Conservation (phyloP, 306 rosid genomes). For the Sechiopsis laciniata region DNA sequence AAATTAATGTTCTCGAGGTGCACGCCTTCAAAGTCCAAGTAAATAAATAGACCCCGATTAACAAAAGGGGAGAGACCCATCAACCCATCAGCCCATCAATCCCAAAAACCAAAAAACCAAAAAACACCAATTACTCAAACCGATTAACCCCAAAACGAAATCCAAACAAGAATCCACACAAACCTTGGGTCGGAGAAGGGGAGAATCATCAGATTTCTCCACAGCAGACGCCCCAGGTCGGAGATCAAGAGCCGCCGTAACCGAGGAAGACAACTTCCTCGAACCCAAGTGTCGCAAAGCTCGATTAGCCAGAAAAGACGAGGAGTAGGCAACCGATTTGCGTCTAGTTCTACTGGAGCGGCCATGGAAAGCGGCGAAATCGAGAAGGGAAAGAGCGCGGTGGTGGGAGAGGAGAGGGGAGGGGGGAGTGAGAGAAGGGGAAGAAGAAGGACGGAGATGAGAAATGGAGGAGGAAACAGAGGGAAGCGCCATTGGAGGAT, state of each 20-base stretch:
- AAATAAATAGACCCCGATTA: too few relatives aligned
- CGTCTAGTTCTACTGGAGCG: constrained; percentile 42
- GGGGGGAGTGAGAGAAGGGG: constrained; percentile 26
- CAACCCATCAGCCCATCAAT: too few relatives aligned
- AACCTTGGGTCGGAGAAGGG: constrained; percentile 49
- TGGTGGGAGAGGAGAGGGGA: constrained; percentile 24
- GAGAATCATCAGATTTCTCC: constrained; percentile 27
- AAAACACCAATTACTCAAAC: too few relatives aligned
- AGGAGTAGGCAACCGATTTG: constrained; percentile 23
- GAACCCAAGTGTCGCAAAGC: constrained; percentile 31
- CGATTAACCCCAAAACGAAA: too few relatives aligned
- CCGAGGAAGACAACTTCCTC: constrained; percentile 20
- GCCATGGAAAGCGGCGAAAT: constrained; percentile 44
- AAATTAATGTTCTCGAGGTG: too few relatives aligned
- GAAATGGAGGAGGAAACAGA: constrained; percentile 42
- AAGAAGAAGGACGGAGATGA: constrained; percentile 35
- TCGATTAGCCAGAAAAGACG: constrained; percentile 11
- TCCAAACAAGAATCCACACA: too few relatives aligned
- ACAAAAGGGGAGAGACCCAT: too few relatives aligned
- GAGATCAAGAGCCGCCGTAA: constrained; percentile 50
- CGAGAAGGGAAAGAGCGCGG: constrained; percentile 39
- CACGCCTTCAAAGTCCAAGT: too few relatives aligned
- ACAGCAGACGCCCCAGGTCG: constrained; percentile 20
- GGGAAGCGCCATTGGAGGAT: constrained; percentile 59
- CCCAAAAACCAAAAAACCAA: too few relatives aligned